Evolutionary conservation across 306 rosid genomes (phyloP), one percentile per base, ranked within the genome.

Genomic region (Potentilla sterilis): DNA sequence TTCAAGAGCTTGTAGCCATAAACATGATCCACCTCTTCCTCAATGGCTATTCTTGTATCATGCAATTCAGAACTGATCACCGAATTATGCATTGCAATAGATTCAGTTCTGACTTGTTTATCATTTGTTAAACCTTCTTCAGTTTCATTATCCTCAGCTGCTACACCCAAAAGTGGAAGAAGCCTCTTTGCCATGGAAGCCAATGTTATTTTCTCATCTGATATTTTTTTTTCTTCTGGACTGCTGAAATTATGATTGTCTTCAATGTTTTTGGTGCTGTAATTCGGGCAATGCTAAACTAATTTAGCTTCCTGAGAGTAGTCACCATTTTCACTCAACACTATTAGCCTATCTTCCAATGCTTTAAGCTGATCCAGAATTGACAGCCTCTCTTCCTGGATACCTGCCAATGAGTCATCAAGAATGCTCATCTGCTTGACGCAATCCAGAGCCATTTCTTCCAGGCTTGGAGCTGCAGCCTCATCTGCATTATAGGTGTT

Each of bases 21-120:
- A 61, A 92, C 96, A 10, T 81, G 89, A 79, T 85, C 97, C 19
- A 92, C 97, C 70, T 92, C 97, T 75, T 88, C 92, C 75, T 88
- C 93, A 43, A 92, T 79, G 48, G 76, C 73, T 28, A 77, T 83
- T 59, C 81, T 86, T 66, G 76, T 77, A 76, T 75, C 67, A 48
- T 85, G 86, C 75, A 72, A 57, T 80, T 84, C 89, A 19, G 40
- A 37, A 24, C 7, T 61, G 3, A 78, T 70, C 76, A 21, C 71
- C 54, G 80, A 75, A 68, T 58, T 81, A 69, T 79, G 57, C 85
- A 82, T 69, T 19, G 73, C 82, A 77, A 51, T 47, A 42, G 83
- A 77, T 75, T 82, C 86, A 49, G 73, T 44, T 73, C 77, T 81
- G 43, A 73, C 15, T 35, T 83, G 67, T 37, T 52, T 74, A 24